phyloP scores from a whole-genome alignment of 208 protist species.

The Crithidia acanthocephali region DNA sequence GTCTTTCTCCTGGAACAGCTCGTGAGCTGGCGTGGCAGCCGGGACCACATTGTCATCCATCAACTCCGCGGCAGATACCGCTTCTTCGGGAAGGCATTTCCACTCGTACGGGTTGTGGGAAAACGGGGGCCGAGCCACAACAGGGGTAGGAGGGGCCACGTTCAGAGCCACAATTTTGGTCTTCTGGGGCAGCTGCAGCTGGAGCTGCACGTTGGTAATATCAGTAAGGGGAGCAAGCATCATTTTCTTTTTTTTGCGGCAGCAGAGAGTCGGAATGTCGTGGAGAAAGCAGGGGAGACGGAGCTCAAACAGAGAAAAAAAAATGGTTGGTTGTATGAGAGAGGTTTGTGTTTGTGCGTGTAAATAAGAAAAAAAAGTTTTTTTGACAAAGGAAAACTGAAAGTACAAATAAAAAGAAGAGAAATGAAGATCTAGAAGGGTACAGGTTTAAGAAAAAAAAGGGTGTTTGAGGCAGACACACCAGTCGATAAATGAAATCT shows the following conservation, averaged over 20 bases:
- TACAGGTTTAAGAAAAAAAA: conserved; percentile 8
- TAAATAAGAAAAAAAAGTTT: conserved; percentile 6
- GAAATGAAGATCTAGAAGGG: conserved; percentile 4
- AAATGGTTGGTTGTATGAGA: neutral
- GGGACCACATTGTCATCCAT: conserved; percentile 16
- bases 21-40: conserved; percentile 22
- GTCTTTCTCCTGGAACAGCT: conserved; percentile 52
- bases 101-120: conserved; percentile 75
- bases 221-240: conserved; percentile 58
- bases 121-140: conserved; percentile 6
- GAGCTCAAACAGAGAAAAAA: conserved; percentile 24
- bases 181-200: conserved; percentile 24
- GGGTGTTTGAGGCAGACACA: neutral
- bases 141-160: conserved; percentile 1
- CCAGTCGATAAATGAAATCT: neutral
- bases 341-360: conserved; percentile 2
- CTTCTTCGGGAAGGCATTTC: conserved; percentile 63
- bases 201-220: conserved; percentile 71
- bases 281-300: conserved; percentile 17
- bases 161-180: neutral
- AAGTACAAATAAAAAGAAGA: conserved; percentile 26
- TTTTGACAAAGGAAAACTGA: conserved; percentile 7
- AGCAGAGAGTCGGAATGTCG: neutral
- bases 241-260: conserved; percentile 18
- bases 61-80: conserved; percentile 12